Base-by-base conservation (phyloP, 129 eudicot species). In the Logfia minima region DNA sequence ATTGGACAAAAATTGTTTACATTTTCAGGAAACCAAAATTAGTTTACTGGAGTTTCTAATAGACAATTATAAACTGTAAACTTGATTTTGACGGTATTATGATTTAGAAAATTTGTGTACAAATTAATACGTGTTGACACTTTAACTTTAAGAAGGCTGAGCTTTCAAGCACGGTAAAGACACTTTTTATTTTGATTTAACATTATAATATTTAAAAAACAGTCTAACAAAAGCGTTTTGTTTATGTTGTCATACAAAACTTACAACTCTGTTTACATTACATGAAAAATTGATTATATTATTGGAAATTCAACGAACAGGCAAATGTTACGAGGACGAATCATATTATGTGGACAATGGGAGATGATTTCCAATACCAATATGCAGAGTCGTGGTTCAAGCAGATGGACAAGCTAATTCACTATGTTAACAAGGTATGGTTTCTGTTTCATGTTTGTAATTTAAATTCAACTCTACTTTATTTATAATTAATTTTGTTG, bases 321-420 rank as follows among this genome's bases (percentile, higher is more conserved):
- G 98, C 92, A 73, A 93, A 93, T 61, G 90, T 93, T 60, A 90
- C 98, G 2, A 78, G 86, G 64, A 87, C 96, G 45, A 90, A 93
- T 84, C 98, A 93, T 82, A 79, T 93, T 35, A 93, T 93, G 98
- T 93, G 98, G 98, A 93, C 97, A 11, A 93, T 93, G 98, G 98
- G 98, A 58, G 98, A 90, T 48, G 98, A 93, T 82, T 93, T 93
- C 77, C 84, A 84, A 73, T 93, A 90, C 85, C 96, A 89, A 80
- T 90, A 93, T 86, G 98, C 97, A 10, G 97, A 93, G 85, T 75
- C 96, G 52, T 93, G 98, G 98, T 93, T 93, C 91, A 93, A 86
- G 88, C 86, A 93, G 52, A 87, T 93, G 97, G 98, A 93, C 85
- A 93, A 93, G 77, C 83, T 93, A 68, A 90, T 93, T 75, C 92